Evolutionary conservation across 176 grass and related monocot species (phyloP).

Genomic region (Pontederia crassipes): DNA sequence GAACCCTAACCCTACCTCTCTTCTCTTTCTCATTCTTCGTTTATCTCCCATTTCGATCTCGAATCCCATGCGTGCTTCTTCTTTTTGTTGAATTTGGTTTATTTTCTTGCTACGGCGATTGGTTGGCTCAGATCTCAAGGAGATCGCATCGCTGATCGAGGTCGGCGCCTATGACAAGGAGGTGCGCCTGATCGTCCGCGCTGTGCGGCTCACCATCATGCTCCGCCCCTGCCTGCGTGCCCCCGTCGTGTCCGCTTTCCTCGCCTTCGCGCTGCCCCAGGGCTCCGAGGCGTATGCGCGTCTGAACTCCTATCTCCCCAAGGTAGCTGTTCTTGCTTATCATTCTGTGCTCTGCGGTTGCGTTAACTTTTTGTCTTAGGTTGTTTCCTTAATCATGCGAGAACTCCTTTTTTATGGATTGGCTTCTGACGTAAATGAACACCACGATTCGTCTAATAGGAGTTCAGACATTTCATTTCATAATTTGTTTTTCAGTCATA

Average conservation of each 20-base stretch:
- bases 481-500: no score
- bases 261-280: slow-evolving; percentile 34
- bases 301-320: slow-evolving; percentile 44
- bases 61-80: neutral
- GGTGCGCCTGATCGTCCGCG: slow-evolving; percentile 61
- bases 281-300: slow-evolving; percentile 41
- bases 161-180: slow-evolving; percentile 59
- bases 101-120: neutral
- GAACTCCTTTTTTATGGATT: no score
- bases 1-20: neutral
- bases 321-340: slow-evolving; percentile 19
- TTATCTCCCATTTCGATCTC: neutral
- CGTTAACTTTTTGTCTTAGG: no score
- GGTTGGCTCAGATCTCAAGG: slow-evolving; percentile 61
- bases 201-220: slow-evolving; percentile 59
- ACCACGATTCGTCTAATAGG: no score
- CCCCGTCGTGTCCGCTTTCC: slow-evolving; percentile 46
- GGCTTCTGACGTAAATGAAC: no score
- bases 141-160: slow-evolving; percentile 66
- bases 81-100: neutral
- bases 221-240: slow-evolving; percentile 48
- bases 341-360: no score
- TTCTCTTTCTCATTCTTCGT: slow-evolving; percentile 26
- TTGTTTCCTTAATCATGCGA: no score
- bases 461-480: no score